Evolutionary conservation across 306 rosid species (phyloP), one percentile per base, ranked within the genome.

Genomic region (Oxytropis ochrocephala): DNA sequence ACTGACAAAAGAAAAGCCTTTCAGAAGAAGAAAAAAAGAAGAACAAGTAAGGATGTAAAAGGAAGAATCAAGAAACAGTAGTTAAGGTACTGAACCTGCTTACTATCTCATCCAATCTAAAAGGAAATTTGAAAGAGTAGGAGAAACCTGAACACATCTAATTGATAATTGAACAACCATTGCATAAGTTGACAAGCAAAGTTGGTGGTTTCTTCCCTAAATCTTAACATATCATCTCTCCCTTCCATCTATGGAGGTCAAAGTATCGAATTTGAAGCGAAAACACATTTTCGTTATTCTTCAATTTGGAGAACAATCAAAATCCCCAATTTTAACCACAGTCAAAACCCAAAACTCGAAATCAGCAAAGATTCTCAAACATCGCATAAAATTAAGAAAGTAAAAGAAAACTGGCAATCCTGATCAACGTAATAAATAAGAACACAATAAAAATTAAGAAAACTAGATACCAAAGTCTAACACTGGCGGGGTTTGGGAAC

Each of bases 241-340:
- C 29, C 17, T 58, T 16, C 35, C 72, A 33, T 49, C 50, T 8
- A 64, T 4, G 16, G n/a, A 36, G 48, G 77, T 71, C 82, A 71
- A 64, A 30, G 46, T 11, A 55, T 63, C 5, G 7, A 63, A 70
- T 44, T 50, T 13, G 14, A 64, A 77, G 21, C 55, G 5, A 70
- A 64, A 54, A 33, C 36, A 30, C 67, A 64, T 55, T 77, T 54
- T 48, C 4, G 14, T 38, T 35, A 48, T 67, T 52, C 36, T n/a
- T 55, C 30, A 50, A 13, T 41, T 55, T 49, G 6, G 5, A 55
- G 19, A 18, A 52, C 1, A 70, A 5, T 52, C 21, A 24, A 63
- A 52, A 69, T 38, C 49, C 50, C 33, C 17, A 43, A 69, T 76
- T 67, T 60, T 68, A 44, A 17, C 7, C 13, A 70, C 24, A n/a